Conservation (phyloP, 2,329 filamentous ascomycete species). For the Albifimbria verrucaria region DNA sequence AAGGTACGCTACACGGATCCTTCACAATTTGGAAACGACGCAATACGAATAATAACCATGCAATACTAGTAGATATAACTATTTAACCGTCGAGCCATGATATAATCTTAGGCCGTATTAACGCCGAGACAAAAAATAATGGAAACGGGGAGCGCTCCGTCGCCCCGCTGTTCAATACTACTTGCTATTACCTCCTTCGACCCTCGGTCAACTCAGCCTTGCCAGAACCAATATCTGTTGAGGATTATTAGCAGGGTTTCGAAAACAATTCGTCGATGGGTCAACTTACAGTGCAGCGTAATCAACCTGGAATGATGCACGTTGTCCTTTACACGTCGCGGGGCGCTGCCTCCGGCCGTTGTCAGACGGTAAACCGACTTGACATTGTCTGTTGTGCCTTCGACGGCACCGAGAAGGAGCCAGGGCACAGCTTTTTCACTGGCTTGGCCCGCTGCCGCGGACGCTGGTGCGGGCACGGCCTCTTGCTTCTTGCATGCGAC, state of each 20-base stretch:
- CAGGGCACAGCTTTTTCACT: conserved; percentile 73
- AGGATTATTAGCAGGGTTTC: not conserved
- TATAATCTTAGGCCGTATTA: not conserved
- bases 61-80: not conserved
- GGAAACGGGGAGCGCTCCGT: not conserved
- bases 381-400: conserved; percentile 56
- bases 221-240: conserved; percentile 1
- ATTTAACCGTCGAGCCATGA: not conserved
- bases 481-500: conserved; percentile 61
- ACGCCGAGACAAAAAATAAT: not conserved
- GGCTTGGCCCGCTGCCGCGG: conserved; percentile 54
- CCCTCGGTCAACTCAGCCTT: not conserved
- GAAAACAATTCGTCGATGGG: not conserved
- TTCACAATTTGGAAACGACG: not conserved
- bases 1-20: not conserved
- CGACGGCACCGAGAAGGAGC: conserved; percentile 64
- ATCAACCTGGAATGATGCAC: conserved; percentile 64
- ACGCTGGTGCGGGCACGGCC: conserved; percentile 58
- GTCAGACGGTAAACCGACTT: conserved; percentile 79
- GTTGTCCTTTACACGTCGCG: conserved; percentile 68
- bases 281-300: conserved; percentile 80
- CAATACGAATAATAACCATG: not conserved
- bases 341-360: conserved; percentile 78
- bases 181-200: not conserved
- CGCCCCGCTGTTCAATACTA: not conserved